These are phyloP conservation scores for Pichia membranifaciens DNA, from an alignment of 805 yeast species.

Conservation along the genomic window DNA sequence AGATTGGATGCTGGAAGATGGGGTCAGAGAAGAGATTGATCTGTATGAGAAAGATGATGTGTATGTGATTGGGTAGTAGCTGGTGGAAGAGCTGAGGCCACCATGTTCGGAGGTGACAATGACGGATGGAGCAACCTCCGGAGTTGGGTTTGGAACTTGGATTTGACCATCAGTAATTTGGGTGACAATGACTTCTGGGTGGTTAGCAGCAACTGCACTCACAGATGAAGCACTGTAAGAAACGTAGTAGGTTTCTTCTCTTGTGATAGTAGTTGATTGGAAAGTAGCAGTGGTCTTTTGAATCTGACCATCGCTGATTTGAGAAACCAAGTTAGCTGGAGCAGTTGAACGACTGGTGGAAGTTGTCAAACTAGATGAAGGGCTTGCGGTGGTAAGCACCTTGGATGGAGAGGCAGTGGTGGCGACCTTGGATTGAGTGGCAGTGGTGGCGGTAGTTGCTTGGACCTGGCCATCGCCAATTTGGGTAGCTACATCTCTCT, in stretches of 20 bases:
- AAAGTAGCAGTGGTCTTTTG: conserved; percentile 34
- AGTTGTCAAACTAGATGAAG: conserved; percentile 23
- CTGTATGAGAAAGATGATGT: conserved; percentile 30
- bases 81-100: conserved; percentile 31
- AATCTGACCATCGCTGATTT: conserved; percentile 44
- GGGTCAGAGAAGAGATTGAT: conserved; percentile 14
- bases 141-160: conserved; percentile 33
- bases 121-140: conserved; percentile 27
- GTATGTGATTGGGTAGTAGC: conserved; percentile 34
- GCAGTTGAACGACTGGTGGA: conserved; percentile 15
- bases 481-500: conserved; percentile 32
- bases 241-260: conserved; percentile 31
- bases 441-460: conserved; percentile 32
- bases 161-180: conserved; percentile 39
- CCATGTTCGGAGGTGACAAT: conserved; percentile 19
- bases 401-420: background rate
- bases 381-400: background rate
- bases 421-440: too few species aligned
- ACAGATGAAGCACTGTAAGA: conserved; percentile 29
- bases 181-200: conserved; percentile 13
- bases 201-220: conserved; percentile 28
- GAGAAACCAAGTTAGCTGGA: conserved; percentile 29
- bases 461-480: conserved; percentile 42
- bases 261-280: conserved; percentile 17
- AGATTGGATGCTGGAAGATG: conserved; percentile 8